Percentiles rank a stretch among this genome's conserved stretches.
These are phyloP conservation scores for Allantophomopsis cytisporea DNA, from an alignment of 2,329 filamentous ascomycete genomes.

Conservation along the genomic window DNA sequence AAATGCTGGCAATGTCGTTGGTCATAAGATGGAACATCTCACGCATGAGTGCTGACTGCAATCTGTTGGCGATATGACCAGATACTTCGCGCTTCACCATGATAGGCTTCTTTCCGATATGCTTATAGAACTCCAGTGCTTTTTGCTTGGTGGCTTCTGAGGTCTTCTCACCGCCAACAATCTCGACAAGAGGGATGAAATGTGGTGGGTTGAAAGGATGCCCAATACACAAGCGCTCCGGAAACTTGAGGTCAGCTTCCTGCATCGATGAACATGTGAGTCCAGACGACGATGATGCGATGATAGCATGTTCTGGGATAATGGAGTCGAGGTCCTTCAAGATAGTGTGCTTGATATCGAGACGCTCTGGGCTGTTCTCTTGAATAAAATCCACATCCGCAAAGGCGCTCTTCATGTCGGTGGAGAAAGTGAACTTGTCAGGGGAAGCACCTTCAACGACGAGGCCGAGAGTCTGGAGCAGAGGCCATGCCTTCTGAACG, in stretches of 20 bases:
- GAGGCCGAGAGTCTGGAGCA: too few relatives aligned
- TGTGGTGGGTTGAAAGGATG: slow-evolving; percentile 50
- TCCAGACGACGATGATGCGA: too few relatives aligned
- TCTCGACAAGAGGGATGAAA: slow-evolving; percentile 44
- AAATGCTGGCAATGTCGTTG: slow-evolving; percentile 34
- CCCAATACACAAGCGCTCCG: slow-evolving; percentile 32
- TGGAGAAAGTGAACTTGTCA: too few relatives aligned
- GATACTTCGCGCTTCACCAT: slow-evolving; percentile 34
- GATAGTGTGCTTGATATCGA: too few relatives aligned
- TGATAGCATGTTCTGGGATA: too few relatives aligned
- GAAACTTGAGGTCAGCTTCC: slow-evolving; percentile 13
- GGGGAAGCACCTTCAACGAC: too few relatives aligned
- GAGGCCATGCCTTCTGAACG: too few relatives aligned
- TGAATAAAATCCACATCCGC: too few relatives aligned
- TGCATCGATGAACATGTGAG: too few relatives aligned
- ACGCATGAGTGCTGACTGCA: slow-evolving; percentile 40
- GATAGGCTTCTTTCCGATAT: slow-evolving; percentile 26
- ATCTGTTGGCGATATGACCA: slow-evolving; percentile 43
- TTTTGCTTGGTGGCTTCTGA: slow-evolving; percentile 19
- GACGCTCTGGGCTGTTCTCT: too few relatives aligned
- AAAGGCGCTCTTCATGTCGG: too few relatives aligned
- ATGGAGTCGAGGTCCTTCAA: too few relatives aligned
- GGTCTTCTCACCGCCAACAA: slow-evolving; percentile 35
- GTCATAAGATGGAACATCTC: slow-evolving; percentile 40
- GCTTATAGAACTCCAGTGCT: slow-evolving; percentile 30